phyloP scores from a whole-genome alignment of 169 alveolate genomes.

The Plasmodium gonderi region DNA sequence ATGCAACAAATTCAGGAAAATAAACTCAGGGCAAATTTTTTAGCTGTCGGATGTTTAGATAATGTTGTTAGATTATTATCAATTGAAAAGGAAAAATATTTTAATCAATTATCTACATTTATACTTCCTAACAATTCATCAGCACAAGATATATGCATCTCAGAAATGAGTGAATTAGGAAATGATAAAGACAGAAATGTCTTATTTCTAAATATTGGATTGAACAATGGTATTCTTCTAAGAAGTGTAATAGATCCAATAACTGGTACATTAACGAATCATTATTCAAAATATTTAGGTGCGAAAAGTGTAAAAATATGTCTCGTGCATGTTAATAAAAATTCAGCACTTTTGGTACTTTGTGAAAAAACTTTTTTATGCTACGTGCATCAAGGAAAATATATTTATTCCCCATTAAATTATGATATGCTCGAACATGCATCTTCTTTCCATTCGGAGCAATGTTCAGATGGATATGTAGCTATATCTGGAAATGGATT shows the following conservation, averaged over 20 bases:
- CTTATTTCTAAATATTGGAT: constrained; percentile 94
- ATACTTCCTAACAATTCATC: constrained; percentile 92
- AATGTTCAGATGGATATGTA: constrained; percentile 93
- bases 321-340: constrained; percentile 78
- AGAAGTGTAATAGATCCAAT: constrained; percentile 94
- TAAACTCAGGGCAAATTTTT: constrained; percentile 92
- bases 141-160: constrained; percentile 87
- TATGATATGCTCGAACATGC: constrained; percentile 91
- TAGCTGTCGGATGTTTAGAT: constrained; percentile 96
- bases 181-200: constrained; percentile 21
- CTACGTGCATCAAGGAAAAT: constrained; percentile 86
- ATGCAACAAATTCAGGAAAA: constrained; percentile 93
- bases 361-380: constrained; percentile 91
- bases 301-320: constrained; percentile 93
- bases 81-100: constrained; percentile 93
- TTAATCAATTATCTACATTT: constrained; percentile 92
- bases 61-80: constrained; percentile 93
- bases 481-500: constrained; percentile 91
- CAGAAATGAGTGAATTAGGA: constrained; percentile 71
- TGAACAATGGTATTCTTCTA: constrained; percentile 95
- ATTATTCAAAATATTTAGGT: constrained; percentile 95
- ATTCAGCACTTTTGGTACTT: constrained; percentile 87
- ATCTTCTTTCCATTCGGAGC: constrained; percentile 88
- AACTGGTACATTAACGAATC: constrained; percentile 96
- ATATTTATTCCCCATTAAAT: constrained; percentile 87